phyloP scores from a whole-genome alignment of 257 asterid genomes.

The Mitragyna speciosa region DNA sequence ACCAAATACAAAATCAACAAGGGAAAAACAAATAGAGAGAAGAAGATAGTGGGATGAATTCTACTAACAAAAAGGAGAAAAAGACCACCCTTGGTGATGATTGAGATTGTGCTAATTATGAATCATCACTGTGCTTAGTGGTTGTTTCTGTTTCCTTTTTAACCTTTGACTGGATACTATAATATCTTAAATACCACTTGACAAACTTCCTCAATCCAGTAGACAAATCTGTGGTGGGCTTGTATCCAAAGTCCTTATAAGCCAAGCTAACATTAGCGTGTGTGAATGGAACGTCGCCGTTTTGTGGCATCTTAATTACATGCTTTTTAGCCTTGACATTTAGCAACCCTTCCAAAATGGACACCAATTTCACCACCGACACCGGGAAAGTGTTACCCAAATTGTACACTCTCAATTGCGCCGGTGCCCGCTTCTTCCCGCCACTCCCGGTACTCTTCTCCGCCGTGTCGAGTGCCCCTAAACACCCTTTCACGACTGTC shows the following conservation, averaged over 20 bases:
- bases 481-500: slow-evolving; percentile 82
- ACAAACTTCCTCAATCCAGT: slow-evolving; percentile 81
- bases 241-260: slow-evolving; percentile 72
- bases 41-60: slow-evolving; percentile 11
- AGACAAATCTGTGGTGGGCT: slow-evolving; percentile 84
- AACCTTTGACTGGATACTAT: slow-evolving; percentile 75
- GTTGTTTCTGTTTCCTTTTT: slow-evolving; percentile 47
- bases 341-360: slow-evolving; percentile 64
- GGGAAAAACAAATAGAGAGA: not conserved
- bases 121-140: slow-evolving; percentile 39
- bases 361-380: slow-evolving; percentile 84
- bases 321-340: slow-evolving; percentile 65
- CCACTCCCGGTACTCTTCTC: slow-evolving; percentile 96
- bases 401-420: slow-evolving; percentile 89
- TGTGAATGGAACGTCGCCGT: slow-evolving; percentile 96
- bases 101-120: slow-evolving; percentile 38
- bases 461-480: slow-evolving; percentile 92
- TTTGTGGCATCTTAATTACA: slow-evolving; percentile 78
- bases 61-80: not conserved
- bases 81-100: slow-evolving; percentile 30
- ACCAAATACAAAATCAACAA: slow-evolving; percentile 26
- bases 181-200: slow-evolving; percentile 85
- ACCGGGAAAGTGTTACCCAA: slow-evolving; percentile 90
- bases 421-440: slow-evolving; percentile 80
- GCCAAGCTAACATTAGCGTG: slow-evolving; percentile 96